Conservation (phyloP, 768 basidiomycete species). For the Polyporus arcularius region DNA sequence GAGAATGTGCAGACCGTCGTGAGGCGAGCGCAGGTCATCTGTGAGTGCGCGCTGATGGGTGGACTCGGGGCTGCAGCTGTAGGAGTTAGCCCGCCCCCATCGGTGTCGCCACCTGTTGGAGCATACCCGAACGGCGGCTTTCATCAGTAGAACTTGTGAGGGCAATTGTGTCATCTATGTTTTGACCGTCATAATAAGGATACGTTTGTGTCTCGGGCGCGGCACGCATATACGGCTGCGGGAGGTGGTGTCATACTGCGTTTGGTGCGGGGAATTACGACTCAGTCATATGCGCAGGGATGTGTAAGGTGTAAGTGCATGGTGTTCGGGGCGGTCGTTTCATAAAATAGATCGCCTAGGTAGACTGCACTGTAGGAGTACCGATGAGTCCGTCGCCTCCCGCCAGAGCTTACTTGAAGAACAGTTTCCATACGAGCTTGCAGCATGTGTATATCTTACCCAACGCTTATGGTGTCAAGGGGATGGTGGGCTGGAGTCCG, state of each 20-base stretch:
- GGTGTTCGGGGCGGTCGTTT: no score
- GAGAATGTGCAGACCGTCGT: slow-evolving; percentile 73
- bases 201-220: neutral
- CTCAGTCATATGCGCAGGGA: no score
- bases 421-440: neutral
- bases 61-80: neutral
- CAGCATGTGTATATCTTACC: neutral
- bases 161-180: neutral
- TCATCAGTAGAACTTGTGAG: neutral
- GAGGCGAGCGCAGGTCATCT: slow-evolving; percentile 82
- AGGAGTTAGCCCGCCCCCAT: neutral
- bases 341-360: no score
- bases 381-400: no score
- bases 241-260: no score
- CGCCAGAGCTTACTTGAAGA: no score
- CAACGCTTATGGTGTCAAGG: neutral
- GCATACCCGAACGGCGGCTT: neutral
- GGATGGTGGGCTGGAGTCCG: neutral
- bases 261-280: no score
- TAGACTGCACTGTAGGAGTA: no score
- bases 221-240: no score
- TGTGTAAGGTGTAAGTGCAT: no score
- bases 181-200: neutral
- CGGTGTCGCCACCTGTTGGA: neutral
- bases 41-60: slow-evolving; percentile 67